These are phyloP conservation scores for Obelidium mucronatum DNA, from an alignment of 192 early-diverging fungal genomes.

Conservation along the genomic window DNA sequence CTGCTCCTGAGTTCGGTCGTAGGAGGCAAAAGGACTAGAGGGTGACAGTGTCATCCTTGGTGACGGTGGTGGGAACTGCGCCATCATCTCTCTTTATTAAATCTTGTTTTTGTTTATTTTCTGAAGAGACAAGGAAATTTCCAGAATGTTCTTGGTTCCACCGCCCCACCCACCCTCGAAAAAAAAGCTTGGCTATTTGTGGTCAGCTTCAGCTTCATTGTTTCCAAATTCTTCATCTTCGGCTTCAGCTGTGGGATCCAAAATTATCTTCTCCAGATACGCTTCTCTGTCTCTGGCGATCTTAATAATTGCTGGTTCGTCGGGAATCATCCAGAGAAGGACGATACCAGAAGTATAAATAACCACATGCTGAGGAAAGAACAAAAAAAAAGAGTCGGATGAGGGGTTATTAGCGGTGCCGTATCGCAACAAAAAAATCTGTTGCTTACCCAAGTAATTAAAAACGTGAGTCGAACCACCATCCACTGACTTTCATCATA, in stretches of 20 bases:
- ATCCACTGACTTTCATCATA: slow-evolving; percentile 22
- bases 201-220: background rate
- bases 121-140: too few relatives aligned
- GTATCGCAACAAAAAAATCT: slow-evolving; percentile 43
- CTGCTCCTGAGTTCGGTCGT: too few relatives aligned
- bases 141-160: too few relatives aligned
- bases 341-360: slow-evolving; percentile 27
- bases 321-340: slow-evolving; percentile 37
- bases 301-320: slow-evolving; percentile 38
- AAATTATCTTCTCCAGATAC: slow-evolving; percentile 28
- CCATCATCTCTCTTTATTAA: too few relatives aligned
- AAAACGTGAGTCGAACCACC: slow-evolving; percentile 40
- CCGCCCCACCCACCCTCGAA: too few relatives aligned
- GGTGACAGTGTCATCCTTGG: too few relatives aligned
- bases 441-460: slow-evolving; percentile 44
- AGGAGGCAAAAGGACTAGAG: too few relatives aligned
- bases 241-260: slow-evolving; percentile 18
- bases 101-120: too few relatives aligned
- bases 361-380: background rate
- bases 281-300: slow-evolving; percentile 38
- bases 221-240: slow-evolving; percentile 25
- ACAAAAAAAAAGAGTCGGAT: slow-evolving; percentile 1
- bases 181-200: too few relatives aligned
- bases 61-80: too few relatives aligned
- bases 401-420: background rate